Percentiles rank a stretch among this genome's conserved stretches.
Conservation (phyloP, 805 yeast genomes). For the Lachancea thermotolerans region DNA sequence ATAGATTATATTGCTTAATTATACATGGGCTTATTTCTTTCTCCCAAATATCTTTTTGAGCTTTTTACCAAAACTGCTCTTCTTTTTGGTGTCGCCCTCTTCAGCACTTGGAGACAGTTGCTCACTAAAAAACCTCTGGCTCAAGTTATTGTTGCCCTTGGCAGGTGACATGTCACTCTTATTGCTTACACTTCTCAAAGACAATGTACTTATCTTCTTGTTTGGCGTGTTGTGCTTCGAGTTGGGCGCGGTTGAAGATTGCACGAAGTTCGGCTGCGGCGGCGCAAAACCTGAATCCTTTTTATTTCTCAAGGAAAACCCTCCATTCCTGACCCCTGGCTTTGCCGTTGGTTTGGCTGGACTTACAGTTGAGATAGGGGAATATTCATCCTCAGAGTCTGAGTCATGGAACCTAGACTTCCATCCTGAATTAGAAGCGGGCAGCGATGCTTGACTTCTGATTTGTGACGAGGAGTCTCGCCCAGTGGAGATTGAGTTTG, state of each 20-base stretch:
- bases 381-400: constrained; percentile 48
- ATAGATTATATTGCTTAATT: constrained; percentile 1
- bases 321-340: constrained; percentile 8
- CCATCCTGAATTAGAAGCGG: constrained; percentile 25
- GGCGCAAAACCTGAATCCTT: constrained; percentile 9
- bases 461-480: constrained; percentile 17
- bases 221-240: constrained; percentile 10
- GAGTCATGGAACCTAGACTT: constrained; percentile 58
- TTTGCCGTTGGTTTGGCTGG: constrained; percentile 11
- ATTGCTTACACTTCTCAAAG: constrained; percentile 21
- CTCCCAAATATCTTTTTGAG: constrained; percentile 38
- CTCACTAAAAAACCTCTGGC: constrained; percentile 27
- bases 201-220: constrained; percentile 18
- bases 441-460: constrained; percentile 9
- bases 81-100: constrained; percentile 22
- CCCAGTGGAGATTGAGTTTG: constrained; percentile 6
- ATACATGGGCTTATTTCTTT: constrained; percentile 15
- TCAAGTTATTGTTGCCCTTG: constrained; percentile 2
- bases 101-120: constrained; percentile 11
- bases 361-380: constrained; percentile 12
- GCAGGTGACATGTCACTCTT: constrained; percentile 9
- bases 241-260: constrained; percentile 12
- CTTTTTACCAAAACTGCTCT: constrained; percentile 31
- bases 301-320: constrained; percentile 18
- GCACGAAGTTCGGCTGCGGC: constrained; percentile 12